phyloP scores from a whole-genome alignment of 768 basidiomycete species.

The Ramaria sp. region DNA sequence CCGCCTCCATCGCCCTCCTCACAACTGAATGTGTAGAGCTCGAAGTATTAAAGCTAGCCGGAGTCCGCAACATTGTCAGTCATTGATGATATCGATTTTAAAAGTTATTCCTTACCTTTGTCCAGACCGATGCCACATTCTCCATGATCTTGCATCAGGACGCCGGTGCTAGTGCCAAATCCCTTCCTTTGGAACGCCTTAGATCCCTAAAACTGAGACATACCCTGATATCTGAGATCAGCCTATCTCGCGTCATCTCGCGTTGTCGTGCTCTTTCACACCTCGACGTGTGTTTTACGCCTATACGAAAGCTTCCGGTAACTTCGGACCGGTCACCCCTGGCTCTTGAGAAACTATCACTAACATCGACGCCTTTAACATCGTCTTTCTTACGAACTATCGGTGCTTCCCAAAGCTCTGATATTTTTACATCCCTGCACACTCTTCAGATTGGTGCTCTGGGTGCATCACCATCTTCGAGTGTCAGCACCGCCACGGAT shows the following conservation, averaged over 20 bases:
- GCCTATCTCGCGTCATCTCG: constrained; percentile 31
- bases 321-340: constrained; percentile 4
- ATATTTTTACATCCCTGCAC: constrained; percentile 22
- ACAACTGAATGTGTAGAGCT: constrained; percentile 30
- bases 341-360: constrained; percentile 47
- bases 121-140: constrained; percentile 48
- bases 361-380: constrained; percentile 52
- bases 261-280: constrained; percentile 40
- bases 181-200: constrained; percentile 29
- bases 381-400: constrained; percentile 39
- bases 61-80: constrained; percentile 50
- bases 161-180: constrained; percentile 11
- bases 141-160: constrained; percentile 29
- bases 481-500: not conserved
- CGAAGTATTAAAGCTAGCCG: constrained; percentile 52
- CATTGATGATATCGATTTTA: not conserved
- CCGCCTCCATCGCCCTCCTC: constrained; percentile 35
- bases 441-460: constrained; percentile 50
- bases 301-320: constrained; percentile 28
- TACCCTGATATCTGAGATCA: constrained; percentile 37
- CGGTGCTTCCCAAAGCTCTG: constrained; percentile 30
- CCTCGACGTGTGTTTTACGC: constrained; percentile 59
- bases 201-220: constrained; percentile 51
- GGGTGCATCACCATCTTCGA: constrained; percentile 35
- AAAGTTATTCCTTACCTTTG: not conserved